phyloP scores from a whole-genome alignment of 345 rosid genomes.

The Eucalyptus decipiens region DNA sequence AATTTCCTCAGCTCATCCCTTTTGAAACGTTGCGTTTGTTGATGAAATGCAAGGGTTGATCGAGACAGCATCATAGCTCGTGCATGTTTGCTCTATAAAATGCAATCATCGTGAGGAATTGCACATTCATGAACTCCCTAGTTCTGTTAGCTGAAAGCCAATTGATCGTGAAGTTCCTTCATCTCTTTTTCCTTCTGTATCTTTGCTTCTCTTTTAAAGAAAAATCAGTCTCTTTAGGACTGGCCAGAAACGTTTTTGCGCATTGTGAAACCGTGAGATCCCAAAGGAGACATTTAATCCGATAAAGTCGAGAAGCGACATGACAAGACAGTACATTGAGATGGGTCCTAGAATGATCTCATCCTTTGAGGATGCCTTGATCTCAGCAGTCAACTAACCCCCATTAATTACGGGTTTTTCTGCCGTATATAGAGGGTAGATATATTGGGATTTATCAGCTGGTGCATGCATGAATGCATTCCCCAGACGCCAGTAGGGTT shows the following conservation, averaged over 20 bases:
- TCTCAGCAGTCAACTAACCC: neutral
- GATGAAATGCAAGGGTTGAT: neutral
- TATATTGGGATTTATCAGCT: neutral
- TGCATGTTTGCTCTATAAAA: neutral
- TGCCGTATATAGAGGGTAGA: neutral
- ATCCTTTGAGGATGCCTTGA: neutral
- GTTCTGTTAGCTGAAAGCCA: neutral
- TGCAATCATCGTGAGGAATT: neutral
- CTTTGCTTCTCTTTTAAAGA: neutral
- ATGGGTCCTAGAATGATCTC: neutral
- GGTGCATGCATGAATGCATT: neutral
- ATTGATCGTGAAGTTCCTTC: neutral
- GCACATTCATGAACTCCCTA: neutral
- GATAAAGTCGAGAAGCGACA: neutral
- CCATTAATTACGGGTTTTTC: neutral
- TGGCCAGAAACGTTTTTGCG: neutral
- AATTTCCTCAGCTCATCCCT: neutral
- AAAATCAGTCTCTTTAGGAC: neutral
- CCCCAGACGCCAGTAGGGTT: neutral
- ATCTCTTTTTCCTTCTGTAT: neutral
- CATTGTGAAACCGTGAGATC: neutral
- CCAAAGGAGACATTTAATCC: neutral
- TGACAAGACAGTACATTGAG: neutral
- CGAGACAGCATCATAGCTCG: neutral
- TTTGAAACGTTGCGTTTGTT: neutral